Evolutionary conservation across 1,284 basidiomycete species (phyloP), one percentile per base, ranked within the genome.

Genomic region (Bjerkandera adusta): DNA sequence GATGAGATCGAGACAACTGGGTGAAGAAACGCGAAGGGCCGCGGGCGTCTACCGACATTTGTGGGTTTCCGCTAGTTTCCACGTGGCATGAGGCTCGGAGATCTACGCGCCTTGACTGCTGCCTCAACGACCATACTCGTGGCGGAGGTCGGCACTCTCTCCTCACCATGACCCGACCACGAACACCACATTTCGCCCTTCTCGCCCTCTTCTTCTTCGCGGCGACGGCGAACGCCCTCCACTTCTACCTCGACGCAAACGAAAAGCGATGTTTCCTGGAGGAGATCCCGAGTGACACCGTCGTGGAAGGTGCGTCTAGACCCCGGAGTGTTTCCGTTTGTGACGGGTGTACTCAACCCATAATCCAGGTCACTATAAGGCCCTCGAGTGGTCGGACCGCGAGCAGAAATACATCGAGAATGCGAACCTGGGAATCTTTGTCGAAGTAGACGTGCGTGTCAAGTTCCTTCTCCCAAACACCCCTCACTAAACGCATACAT

Each of bases 231-330:
- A 73, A 80, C 63, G 86, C 85, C 11, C 81, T 96, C 38, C 92
- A 96, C 64, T 92, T 95, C 66, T 96, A 96, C 62, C 80, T 96
- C 49, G 91, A 95, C 63, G 85, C 89, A n/a, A 85, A 88, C 60
- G 90, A 96, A 68, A 85, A 85, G 62, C 77, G 89, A 54, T 99
- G 97, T 68, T 99, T 99, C 71, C 81, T 97, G 53, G 97, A 99
- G 67, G 97, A 99, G 68, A 75, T 99, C 32, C 96, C 96, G n/a
- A 86, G 85, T 12, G 90, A 98, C 68, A 99, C 97, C 13, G 86
- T 97, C 29, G 94, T 99, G 13, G 93, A 98, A 70, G 96, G 95
- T 89, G 56, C 44, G 77, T 63, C 21, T 48, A 16, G n/a, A 3
- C 12, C 13, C 8, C 8, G 16, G 18, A 15, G 18, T n/a, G n/a